phyloP scores from a whole-genome alignment of 2,329 filamentous ascomycete species.

The Ambrosiella xylebori region DNA sequence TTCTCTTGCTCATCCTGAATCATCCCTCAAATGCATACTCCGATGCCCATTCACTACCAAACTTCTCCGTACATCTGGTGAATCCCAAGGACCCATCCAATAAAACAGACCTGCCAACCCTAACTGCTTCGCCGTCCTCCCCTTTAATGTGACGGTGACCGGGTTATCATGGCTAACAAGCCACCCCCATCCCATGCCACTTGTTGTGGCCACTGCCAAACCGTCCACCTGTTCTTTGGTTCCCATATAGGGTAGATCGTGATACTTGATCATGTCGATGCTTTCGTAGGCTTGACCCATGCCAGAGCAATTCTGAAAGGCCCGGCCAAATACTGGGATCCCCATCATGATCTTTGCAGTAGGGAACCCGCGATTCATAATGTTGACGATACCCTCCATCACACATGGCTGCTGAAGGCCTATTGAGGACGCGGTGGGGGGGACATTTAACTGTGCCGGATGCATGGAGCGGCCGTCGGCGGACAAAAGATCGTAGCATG shows the following conservation, averaged over 20 bases:
- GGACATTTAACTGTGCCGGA: not conserved
- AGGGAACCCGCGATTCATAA: not conserved
- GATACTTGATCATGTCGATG: not conserved
- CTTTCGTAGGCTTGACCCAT: not conserved
- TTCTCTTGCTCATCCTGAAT: not conserved
- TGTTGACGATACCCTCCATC: not conserved
- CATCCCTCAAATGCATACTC: not conserved
- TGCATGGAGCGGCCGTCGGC: not conserved
- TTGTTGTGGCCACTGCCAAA: not conserved
- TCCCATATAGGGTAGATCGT: not conserved
- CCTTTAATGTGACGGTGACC: not conserved
- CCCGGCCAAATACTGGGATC: not conserved
- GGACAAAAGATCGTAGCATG: slow-evolving; percentile 1
- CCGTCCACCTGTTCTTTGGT: not conserved
- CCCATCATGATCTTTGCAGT: slow-evolving; percentile 2
- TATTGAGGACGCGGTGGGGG: not conserved
- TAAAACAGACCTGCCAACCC: slow-evolving; percentile 1
- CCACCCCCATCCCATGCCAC: not conserved
- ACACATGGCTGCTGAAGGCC: not conserved
- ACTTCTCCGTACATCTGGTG: not conserved
- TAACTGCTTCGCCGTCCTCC: not conserved
- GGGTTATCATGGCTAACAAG: slow-evolving; percentile 3
- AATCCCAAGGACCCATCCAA: slow-evolving; percentile 3
- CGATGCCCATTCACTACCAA: not conserved
- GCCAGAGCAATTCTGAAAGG: not conserved